A percentile compares a stretch with the other conserved stretches of the same genome.
Conservation (phyloP, 1,284 basidiomycete species). For the Schizophyllum amplum region DNA sequence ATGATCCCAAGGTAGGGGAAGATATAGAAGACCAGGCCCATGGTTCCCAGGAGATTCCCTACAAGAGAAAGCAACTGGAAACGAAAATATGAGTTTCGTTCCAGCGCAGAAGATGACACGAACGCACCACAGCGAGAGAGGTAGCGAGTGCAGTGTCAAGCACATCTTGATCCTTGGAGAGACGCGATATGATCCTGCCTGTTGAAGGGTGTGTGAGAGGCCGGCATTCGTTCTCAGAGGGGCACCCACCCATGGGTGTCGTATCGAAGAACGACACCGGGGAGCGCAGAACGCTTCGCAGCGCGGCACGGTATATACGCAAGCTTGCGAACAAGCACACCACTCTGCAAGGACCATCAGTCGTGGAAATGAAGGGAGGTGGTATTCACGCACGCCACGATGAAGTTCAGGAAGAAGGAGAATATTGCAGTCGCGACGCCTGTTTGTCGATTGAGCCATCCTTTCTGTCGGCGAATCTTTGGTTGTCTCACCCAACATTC, state of each 20-base stretch:
- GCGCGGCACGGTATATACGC: conserved; percentile 50
- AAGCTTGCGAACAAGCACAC: conserved; percentile 50
- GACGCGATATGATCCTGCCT: conserved; percentile 51
- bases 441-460: no score
- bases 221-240: no score
- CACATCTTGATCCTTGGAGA: conserved; percentile 59
- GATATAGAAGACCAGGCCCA: conserved; percentile 53
- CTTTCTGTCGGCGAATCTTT: no score
- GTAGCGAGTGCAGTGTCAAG: conserved; percentile 41
- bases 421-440: conserved; percentile 40
- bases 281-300: conserved; percentile 51
- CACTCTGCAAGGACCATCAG: conserved; percentile 31
- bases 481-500: conserved; percentile 33
- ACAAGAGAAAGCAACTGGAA: conserved; percentile 43
- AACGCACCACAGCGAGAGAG: conserved; percentile 8
- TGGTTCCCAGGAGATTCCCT: conserved; percentile 42
- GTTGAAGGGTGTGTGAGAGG: no score
- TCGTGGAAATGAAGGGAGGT: background rate
- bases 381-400: conserved; percentile 35
- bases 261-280: conserved; percentile 79
- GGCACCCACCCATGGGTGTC: conserved; percentile 76
- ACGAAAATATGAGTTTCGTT: conserved; percentile 13
- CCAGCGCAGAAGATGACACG: conserved; percentile 31
- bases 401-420: conserved; percentile 45
- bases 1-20: conserved; percentile 57